Base-by-base conservation (phyloP, 2,329 filamentous ascomycete species). In the Colletotrichum shisoi region DNA sequence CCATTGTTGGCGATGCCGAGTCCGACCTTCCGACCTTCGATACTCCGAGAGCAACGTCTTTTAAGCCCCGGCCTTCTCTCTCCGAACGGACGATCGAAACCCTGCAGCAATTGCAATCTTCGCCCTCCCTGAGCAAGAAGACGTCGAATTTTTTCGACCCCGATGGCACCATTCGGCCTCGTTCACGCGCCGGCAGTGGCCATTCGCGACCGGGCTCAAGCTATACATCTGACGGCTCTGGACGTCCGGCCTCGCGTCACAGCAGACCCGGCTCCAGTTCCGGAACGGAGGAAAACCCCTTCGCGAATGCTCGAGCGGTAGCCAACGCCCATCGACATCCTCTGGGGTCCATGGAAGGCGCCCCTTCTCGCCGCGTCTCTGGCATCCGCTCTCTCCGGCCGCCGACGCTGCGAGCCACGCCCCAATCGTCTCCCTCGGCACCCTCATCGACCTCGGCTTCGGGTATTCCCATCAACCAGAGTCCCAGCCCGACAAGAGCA, bases 21-120 rank as follows among this genome's bases (percentile, higher is more conserved):
- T n/a, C 19, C 24, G 42, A 37, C 24, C 53, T 4, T 49, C 58
- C 40, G 19, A 17, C 24, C 48, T 62, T 57, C 4, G 74, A 73
- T 31, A 69, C 69, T 11, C 63, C 71, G 19, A 64, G n/a, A 24
- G 62, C 53, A 34, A 64, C 31, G 40, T 60, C 44, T 63, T 69
- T 34, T 72, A 76, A 77, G 39, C 74, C 79, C 1, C 74, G 79
- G 60, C 82, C 85, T 58, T 94, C 92, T 0, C 82, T 97, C 4
- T 88, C 91, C 0, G 94, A 97, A 72, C 84, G 94, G 65, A 96
- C 94, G 0, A 89, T 96, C 48, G 92, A 96, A 76, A 96, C 92
- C 0, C 80, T 97, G 6, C 85, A 93, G 3, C 86, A 88, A 53
- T 81, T 97, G 37, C 91, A 93, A 0, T 88, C 91, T 0, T 95